Evolutionary conservation across 805 yeast species (phyloP), one percentile per base, ranked within the genome.

Genomic region (Yarrowia sp.): DNA sequence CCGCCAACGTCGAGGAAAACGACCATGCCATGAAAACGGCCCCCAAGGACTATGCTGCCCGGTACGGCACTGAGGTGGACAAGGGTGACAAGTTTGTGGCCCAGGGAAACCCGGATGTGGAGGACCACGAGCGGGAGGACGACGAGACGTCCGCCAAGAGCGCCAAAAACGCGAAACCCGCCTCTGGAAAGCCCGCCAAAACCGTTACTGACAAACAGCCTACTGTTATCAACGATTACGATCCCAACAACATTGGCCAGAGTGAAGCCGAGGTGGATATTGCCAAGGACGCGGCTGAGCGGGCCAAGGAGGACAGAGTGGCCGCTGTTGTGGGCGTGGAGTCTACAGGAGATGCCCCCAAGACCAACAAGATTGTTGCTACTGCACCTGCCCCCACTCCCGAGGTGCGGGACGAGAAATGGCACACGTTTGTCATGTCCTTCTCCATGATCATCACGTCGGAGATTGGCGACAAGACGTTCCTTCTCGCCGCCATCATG

Each of bases 381-480:
- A 5, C 28, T 22, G 28, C 28, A 22, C 28, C 28, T 22, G 28
- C 28, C 5, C 5, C 28, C 28, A 22, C 28, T 5, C 28, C 28
- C 28, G 28, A 22, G 28, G 17, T 14, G 14, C 43, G 43, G 11
- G 64, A 58, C 51, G 64, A 58, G 13, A 44, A 68, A 17, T 57
- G 71, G 44, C 69, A 83, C 68, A 83, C 96, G 3, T 88, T 95
- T 70, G 71, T 89, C 66, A 85, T 93, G 87, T 84, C 98, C 1
- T 78, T 87, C 38, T 84, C 93, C 14, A 95, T 95, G 99, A 95
- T 95, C 72, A 78, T 90, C 36, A 89, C 92, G n/a, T 89, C 96
- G 33, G 99, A 95, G 76, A 88, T 95, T 66, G 99, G 99, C 66
- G 99, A 95, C 76, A 95, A 95, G 78, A 95, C 99, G 0, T 95